Evolutionary conservation across 805 yeast species (phyloP).

Genomic region (Yamadazyma akitaensis): DNA sequence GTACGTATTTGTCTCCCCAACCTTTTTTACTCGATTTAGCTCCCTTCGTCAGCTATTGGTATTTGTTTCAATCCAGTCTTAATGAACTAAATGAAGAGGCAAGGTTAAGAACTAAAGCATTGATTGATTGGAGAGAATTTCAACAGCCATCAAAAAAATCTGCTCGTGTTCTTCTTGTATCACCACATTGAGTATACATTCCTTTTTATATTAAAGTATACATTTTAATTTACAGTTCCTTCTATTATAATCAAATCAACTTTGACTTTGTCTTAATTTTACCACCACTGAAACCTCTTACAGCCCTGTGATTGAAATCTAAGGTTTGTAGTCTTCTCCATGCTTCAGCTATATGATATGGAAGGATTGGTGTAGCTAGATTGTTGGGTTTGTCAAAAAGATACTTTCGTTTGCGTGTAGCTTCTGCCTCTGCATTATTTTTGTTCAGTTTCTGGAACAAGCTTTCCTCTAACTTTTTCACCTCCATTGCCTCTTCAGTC

Average conservation of each 20-base stretch:
- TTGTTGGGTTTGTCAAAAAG: constrained; percentile 89
- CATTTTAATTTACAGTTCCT: background rate
- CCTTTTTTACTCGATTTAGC: constrained; percentile 31
- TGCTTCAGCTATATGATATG: constrained; percentile 83
- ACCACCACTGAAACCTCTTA: constrained; percentile 73
- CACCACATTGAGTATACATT: background rate
- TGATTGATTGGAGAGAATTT: constrained; percentile 35
- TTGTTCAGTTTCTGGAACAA: constrained; percentile 36
- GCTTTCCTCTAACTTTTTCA: constrained; percentile 66
- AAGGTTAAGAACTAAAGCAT: constrained; percentile 22
- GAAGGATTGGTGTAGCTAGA: constrained; percentile 70
- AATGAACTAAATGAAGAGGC: constrained; percentile 12
- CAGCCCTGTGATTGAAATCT: constrained; percentile 56
- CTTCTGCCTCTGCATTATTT: constrained; percentile 11
- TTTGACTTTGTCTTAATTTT: constrained; percentile 50
- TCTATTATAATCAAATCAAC: constrained; percentile 33
- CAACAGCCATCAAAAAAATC: constrained; percentile 10
- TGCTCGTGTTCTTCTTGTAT: background rate
- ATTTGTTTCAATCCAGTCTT: constrained; percentile 26
- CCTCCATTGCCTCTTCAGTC: constrained; percentile 85
- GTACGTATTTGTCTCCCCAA: constrained; percentile 20
- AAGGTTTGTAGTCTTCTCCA: constrained; percentile 72
- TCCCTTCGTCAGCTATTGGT: constrained; percentile 34
- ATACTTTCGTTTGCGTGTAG: constrained; percentile 40
- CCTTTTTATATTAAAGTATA: background rate